Percentiles rank a stretch among this genome's conserved stretches.
Evolutionary conservation across 2,329 filamentous ascomycete genomes (phyloP).

Genomic region (Botrytis paeoniae): DNA sequence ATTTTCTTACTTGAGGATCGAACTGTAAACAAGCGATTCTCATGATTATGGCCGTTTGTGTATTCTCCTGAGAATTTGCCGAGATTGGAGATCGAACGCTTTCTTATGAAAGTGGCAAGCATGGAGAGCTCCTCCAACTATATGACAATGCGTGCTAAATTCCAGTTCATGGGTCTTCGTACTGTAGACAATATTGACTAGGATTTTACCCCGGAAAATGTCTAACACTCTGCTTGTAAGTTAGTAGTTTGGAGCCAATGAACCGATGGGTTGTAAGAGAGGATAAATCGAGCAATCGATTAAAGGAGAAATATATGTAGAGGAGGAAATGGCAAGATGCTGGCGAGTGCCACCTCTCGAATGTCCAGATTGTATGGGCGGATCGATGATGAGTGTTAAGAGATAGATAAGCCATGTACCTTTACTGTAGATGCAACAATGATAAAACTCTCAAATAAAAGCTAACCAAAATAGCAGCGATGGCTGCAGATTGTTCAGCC

Average conservation of each 20-base stretch:
- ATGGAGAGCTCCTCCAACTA: neutral
- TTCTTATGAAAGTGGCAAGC: neutral
- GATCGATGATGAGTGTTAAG: neutral
- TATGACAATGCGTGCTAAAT: neutral
- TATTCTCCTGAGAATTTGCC: neutral
- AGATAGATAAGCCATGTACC: neutral
- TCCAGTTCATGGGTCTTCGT: too few species aligned
- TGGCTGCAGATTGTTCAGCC: too few species aligned
- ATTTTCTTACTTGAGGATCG: constrained; percentile 51
- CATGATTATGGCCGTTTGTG: constrained; percentile 45
- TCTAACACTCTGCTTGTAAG: neutral
- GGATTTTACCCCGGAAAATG: neutral
- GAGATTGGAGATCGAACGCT: neutral
- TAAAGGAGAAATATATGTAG: neutral
- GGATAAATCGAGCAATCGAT: neutral
- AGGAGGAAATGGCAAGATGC: neutral
- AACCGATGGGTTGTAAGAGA: too few species aligned
- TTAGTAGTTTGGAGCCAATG: neutral
- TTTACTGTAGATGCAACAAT: neutral
- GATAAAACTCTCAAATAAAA: neutral
- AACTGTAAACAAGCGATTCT: constrained; percentile 71
- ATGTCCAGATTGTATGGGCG: neutral
- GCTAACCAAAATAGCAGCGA: neutral
- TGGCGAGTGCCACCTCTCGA: neutral
- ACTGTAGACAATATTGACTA: neutral